These are phyloP conservation scores for Knufia fluminis DNA, from an alignment of 2,329 filamentous ascomycete genomes.

Conservation along the genomic window DNA sequence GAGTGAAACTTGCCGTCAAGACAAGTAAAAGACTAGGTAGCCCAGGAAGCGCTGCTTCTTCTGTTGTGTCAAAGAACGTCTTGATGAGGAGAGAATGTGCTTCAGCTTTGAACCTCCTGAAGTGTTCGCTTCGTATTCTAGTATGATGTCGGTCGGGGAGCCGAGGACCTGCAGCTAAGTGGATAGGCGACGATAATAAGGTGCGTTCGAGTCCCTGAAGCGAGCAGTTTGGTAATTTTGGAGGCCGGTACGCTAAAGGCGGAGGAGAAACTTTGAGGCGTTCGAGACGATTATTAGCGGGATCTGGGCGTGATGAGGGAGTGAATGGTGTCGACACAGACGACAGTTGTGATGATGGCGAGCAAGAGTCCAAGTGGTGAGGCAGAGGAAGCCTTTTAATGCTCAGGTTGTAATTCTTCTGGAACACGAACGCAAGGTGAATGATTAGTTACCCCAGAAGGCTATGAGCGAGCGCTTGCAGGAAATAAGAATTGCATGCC, in stretches of 20 bases:
- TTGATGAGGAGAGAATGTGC: neutral
- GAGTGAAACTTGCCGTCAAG: slow-evolving; percentile 6
- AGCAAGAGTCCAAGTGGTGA: slow-evolving; percentile 7
- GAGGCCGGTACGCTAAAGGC: slow-evolving; percentile 6
- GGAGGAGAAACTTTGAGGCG: neutral
- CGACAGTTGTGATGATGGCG: slow-evolving; percentile 6
- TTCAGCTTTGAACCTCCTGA: slow-evolving; percentile 6
- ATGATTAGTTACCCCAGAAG: slow-evolving; percentile 7
- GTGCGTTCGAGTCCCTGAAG: slow-evolving; percentile 8
- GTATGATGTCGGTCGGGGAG: slow-evolving; percentile 6
- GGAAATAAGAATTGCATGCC: slow-evolving; percentile 11
- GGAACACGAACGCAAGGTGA: slow-evolving; percentile 8
- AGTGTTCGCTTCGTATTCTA: neutral
- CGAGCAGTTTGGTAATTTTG: slow-evolving; percentile 3
- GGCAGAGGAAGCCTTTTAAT: slow-evolving; percentile 8
- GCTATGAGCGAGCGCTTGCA: slow-evolving; percentile 8
- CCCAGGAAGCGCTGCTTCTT: slow-evolving; percentile 8
- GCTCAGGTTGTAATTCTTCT: slow-evolving; percentile 6
- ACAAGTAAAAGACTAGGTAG: neutral
- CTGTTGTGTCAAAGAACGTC: slow-evolving; percentile 6
- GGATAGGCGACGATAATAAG: slow-evolving; percentile 11
- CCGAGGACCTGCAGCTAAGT: slow-evolving; percentile 9
- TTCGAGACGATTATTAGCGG: slow-evolving; percentile 9
- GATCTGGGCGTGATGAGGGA: neutral
- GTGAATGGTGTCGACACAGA: slow-evolving; percentile 11